phyloP scores from a whole-genome alignment of 1,284 basidiomycete genomes.

The Psilocybe mexicana region DNA sequence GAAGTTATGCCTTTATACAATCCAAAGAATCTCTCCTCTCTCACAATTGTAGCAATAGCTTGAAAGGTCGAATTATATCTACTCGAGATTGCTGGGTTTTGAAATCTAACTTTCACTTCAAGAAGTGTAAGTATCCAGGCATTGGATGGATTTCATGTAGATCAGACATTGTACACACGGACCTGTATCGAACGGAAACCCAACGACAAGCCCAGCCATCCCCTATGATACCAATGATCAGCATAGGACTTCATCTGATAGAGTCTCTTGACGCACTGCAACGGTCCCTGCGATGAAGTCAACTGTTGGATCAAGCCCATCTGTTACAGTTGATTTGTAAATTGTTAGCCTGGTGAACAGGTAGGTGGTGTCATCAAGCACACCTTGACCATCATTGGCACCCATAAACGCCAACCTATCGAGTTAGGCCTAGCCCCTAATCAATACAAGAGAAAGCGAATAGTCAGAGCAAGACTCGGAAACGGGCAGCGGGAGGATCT shows the following conservation, averaged over 20 bases:
- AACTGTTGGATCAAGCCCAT: constrained; percentile 46
- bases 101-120: constrained; percentile 75
- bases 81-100: constrained; percentile 54
- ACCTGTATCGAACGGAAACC: constrained; percentile 79
- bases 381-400: constrained; percentile 15
- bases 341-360: too few relatives aligned
- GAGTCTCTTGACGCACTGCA: constrained; percentile 39
- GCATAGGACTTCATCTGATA: not conserved
- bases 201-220: constrained; percentile 61
- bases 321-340: not conserved
- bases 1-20: constrained; percentile 74
- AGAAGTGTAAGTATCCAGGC: not conserved
- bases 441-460: constrained; percentile 1
- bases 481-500: constrained; percentile 2
- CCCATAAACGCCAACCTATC: constrained; percentile 9
- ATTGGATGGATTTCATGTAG: not conserved
- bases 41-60: constrained; percentile 63
- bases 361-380: not conserved
- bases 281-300: constrained; percentile 77
- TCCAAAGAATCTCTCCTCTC: constrained; percentile 65
- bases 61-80: constrained; percentile 63
- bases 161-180: not conserved
- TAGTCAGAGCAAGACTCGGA: not conserved
- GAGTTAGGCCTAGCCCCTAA: not conserved
- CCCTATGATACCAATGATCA: constrained; percentile 40